Evolutionary conservation across 768 basidiomycete genomes (phyloP).

Genomic region (Tulasnella sp.): DNA sequence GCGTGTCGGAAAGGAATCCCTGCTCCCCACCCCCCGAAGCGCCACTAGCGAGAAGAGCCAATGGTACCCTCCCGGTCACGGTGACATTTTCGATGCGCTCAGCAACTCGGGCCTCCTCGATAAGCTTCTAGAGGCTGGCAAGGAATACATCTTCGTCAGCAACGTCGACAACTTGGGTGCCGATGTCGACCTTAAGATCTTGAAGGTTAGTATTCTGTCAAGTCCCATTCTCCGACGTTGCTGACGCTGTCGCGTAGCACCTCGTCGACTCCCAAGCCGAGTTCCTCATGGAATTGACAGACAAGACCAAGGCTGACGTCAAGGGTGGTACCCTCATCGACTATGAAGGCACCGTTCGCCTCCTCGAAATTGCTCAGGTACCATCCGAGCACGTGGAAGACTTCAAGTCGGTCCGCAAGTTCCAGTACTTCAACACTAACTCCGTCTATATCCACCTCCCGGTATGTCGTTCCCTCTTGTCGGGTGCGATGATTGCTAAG

Average conservation of each 20-base stretch:
- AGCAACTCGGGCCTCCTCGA: conserved; percentile 84
- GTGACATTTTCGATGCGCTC: conserved; percentile 89
- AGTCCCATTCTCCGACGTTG: neutral
- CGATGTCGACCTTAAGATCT: conserved; percentile 71
- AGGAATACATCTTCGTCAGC: conserved; percentile 94
- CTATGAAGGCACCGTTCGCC: conserved; percentile 75
- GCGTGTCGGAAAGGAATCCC: conserved; percentile 77
- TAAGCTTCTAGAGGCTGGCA: conserved; percentile 78
- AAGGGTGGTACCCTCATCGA: conserved; percentile 85
- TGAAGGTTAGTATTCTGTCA: conserved; percentile 30
- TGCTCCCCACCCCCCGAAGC: conserved; percentile 69
- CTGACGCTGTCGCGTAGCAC: conserved; percentile 32
- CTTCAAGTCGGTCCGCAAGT: conserved; percentile 85
- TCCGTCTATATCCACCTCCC: conserved; percentile 63
- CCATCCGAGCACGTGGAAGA: conserved; percentile 88
- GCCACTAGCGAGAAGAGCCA: conserved; percentile 73
- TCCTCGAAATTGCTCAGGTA: conserved; percentile 91
- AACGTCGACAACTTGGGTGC: conserved; percentile 97
- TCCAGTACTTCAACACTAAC: conserved; percentile 90
- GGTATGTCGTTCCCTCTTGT: neutral
- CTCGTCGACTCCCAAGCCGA: conserved; percentile 74
- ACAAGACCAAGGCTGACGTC: conserved; percentile 90
- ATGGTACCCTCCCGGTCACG: conserved; percentile 98
- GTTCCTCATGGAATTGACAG: conserved; percentile 91
- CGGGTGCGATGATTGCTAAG: neutral